phyloP scores from a whole-genome alignment of 2,329 filamentous ascomycete genomes.

The Amphichorda felina region DNA sequence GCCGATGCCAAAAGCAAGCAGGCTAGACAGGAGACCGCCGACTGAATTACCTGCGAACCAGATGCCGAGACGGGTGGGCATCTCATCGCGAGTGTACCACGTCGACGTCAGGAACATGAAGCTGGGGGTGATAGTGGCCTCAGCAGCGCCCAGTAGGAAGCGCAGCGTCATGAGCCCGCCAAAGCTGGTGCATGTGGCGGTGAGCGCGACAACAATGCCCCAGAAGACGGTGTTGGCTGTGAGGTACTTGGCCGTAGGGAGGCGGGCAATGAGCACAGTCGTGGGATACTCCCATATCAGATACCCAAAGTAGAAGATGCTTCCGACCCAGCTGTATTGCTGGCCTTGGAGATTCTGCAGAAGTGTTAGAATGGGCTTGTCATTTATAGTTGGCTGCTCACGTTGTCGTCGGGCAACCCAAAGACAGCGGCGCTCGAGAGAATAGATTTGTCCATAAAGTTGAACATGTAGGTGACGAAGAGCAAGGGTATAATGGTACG shows the following conservation, averaged over 20 bases:
- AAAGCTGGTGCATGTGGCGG: constrained; percentile 33
- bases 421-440: constrained; percentile 44
- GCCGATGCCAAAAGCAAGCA: constrained; percentile 43
- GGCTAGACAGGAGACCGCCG: constrained; percentile 32
- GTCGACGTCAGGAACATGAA: constrained; percentile 44
- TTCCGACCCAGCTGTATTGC: constrained; percentile 54
- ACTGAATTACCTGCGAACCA: constrained; percentile 43
- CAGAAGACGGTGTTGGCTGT: constrained; percentile 35
- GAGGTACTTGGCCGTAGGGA: constrained; percentile 35
- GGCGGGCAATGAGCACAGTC: constrained; percentile 31
- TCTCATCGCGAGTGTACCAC: constrained; percentile 45
- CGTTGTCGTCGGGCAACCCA: constrained; percentile 35
- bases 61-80: constrained; percentile 39
- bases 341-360: constrained; percentile 12
- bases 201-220: constrained; percentile 32
- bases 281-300: constrained; percentile 37
- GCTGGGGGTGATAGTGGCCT: constrained; percentile 40
- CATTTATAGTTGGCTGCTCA: constrained; percentile 10
- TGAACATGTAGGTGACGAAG: constrained; percentile 45
- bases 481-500: constrained; percentile 40
- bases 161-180: constrained; percentile 36
- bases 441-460: constrained; percentile 51
- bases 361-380: not conserved
- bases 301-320: constrained; percentile 30
- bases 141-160: constrained; percentile 41